Percentiles rank a stretch among this genome's conserved stretches.
Conservation (phyloP, 2,329 filamentous ascomycete genomes). For the Aureobasidium sp. region DNA sequence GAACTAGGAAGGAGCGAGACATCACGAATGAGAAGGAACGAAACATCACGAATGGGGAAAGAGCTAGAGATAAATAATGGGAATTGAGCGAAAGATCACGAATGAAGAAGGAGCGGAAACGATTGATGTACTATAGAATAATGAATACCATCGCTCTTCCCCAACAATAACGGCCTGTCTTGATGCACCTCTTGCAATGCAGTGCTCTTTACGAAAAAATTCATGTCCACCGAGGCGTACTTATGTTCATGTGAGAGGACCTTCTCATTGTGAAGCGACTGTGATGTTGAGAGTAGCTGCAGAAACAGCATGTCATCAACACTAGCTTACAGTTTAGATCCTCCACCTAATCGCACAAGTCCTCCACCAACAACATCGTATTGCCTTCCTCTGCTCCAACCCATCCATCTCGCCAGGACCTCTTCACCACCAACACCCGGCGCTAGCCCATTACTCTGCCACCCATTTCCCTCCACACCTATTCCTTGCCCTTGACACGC, state of each 20-base stretch:
- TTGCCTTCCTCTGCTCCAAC: slow-evolving; percentile 64
- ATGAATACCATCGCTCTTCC: not conserved
- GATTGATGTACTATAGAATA: not conserved
- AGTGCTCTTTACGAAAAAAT: too few relatives aligned
- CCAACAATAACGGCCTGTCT: too few relatives aligned
- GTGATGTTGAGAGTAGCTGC: too few relatives aligned
- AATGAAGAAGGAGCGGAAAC: not conserved
- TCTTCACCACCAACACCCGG: slow-evolving; percentile 67
- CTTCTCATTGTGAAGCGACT: too few relatives aligned
- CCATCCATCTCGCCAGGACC: slow-evolving; percentile 61
- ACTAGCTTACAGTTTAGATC: not conserved
- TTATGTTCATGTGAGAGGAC: too few relatives aligned
- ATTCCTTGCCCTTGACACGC: slow-evolving; percentile 51
- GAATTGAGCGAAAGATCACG: not conserved
- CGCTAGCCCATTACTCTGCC: slow-evolving; percentile 48
- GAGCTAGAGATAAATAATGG: not conserved
- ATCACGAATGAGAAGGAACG: not conserved
- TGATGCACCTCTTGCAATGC: too few relatives aligned
- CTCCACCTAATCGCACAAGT: slow-evolving; percentile 34
- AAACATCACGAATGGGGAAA: not conserved
- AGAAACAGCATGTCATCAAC: not conserved
- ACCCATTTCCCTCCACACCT: slow-evolving; percentile 59
- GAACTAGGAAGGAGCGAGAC: not conserved
- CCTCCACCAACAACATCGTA: slow-evolving; percentile 59
- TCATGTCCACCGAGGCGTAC: too few relatives aligned